phyloP scores from a whole-genome alignment of 257 asterid species.

The Nicotiana undulata region DNA sequence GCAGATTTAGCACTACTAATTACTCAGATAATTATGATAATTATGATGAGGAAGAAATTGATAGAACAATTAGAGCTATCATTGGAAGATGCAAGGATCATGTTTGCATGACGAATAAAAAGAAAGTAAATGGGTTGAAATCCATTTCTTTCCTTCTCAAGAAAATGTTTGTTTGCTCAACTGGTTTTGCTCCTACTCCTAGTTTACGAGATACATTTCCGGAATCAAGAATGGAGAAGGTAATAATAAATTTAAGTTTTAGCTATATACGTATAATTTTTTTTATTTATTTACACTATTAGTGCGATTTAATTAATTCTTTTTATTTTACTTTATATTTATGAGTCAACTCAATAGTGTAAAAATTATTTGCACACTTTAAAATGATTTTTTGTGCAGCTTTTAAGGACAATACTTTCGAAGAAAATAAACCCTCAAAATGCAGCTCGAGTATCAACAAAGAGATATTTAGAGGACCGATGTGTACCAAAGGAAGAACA shows the following conservation, averaged over 20 bases:
- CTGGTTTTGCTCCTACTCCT: constrained; percentile 63
- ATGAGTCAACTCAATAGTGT: too few relatives aligned
- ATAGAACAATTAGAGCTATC: constrained; percentile 74
- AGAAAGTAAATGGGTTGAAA: constrained; percentile 49
- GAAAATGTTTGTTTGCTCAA: constrained; percentile 71
- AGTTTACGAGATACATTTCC: constrained; percentile 61
- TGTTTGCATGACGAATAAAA: constrained; percentile 53
- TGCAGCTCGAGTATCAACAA: constrained; percentile 37
- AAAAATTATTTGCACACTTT: too few relatives aligned
- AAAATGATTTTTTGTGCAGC: constrained; percentile 26
- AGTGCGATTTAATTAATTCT: not conserved
- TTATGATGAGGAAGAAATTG: constrained; percentile 73
- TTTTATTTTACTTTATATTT: too few relatives aligned
- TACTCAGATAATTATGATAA: constrained; percentile 35
- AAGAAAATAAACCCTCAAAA: constrained; percentile 53
- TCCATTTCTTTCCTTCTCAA: constrained; percentile 70
- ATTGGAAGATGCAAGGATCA: constrained; percentile 74
- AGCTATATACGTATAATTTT: not conserved
- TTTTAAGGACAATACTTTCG: constrained; percentile 70
- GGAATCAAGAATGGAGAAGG: constrained; percentile 98
- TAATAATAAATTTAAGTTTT: constrained; percentile 14
- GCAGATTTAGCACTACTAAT: constrained; percentile 34
- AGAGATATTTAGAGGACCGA: constrained; percentile 42
- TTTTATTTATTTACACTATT: too few relatives aligned
- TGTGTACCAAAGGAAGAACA: constrained; percentile 18